phyloP scores from a whole-genome alignment of 495 filamentous ascomycete species.

The Penicillium mononematosum region DNA sequence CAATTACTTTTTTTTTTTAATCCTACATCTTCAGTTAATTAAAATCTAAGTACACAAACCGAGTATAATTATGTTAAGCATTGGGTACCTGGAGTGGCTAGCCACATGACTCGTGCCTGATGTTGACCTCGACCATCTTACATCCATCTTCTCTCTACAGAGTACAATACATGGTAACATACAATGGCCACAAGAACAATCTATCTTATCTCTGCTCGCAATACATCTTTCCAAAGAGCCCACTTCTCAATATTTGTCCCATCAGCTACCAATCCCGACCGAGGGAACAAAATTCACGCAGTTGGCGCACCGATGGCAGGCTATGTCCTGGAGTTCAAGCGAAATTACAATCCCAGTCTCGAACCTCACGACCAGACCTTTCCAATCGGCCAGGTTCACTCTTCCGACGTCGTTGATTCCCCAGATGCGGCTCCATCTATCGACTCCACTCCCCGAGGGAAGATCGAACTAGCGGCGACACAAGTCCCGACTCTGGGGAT shows the following conservation, averaged over 20 bases:
- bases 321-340: conserved; percentile 34
- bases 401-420: conserved; percentile 25
- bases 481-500: conserved; percentile 31
- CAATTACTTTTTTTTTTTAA: neutral
- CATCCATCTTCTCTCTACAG: neutral
- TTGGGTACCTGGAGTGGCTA: neutral
- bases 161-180: neutral
- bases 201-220: conserved; percentile 27
- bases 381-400: conserved; percentile 27
- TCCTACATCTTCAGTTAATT: no score
- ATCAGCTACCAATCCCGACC: conserved; percentile 9
- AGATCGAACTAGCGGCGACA: conserved; percentile 30
- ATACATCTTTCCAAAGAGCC: conserved; percentile 26
- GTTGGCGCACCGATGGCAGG: conserved; percentile 34
- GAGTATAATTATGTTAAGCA: neutral
- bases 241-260: conserved; percentile 41
- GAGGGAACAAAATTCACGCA: conserved; percentile 33
- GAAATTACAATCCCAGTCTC: conserved; percentile 20
- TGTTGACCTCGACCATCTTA: neutral
- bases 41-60: no score
- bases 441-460: conserved; percentile 26
- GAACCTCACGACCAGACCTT: conserved; percentile 17
- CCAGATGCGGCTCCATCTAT: conserved; percentile 6
- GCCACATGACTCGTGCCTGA: neutral
- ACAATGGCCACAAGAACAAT: conserved; percentile 17